phyloP scores from a whole-genome alignment of 1,284 basidiomycete genomes.

The Melampsora americana region DNA sequence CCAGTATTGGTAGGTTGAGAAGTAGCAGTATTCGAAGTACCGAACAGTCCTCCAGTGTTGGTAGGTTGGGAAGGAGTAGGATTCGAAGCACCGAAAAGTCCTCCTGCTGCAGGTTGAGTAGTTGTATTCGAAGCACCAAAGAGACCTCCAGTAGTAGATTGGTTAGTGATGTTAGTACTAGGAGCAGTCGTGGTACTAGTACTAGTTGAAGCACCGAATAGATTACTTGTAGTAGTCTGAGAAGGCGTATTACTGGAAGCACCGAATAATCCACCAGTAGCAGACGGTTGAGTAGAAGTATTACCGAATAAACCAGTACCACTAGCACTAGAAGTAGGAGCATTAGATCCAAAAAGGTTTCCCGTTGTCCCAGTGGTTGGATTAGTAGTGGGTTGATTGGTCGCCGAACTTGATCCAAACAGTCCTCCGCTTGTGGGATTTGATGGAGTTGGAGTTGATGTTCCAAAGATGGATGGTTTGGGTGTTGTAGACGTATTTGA shows the following conservation, averaged over 20 bases:
- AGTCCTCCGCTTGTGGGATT: neutral
- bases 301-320: constrained; percentile 53
- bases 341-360: neutral
- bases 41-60: constrained; percentile 41
- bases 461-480: neutral
- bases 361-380: neutral
- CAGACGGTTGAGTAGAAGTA: constrained; percentile 32
- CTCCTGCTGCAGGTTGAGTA: constrained; percentile 37
- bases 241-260: constrained; percentile 46
- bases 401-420: neutral
- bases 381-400: no score
- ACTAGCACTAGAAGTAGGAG: constrained; percentile 21
- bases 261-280: constrained; percentile 52
- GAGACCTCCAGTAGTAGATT: constrained; percentile 45
- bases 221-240: constrained; percentile 40
- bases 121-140: constrained; percentile 7
- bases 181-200: constrained; percentile 46
- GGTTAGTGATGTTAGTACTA: constrained; percentile 44
- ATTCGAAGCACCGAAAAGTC: constrained; percentile 4
- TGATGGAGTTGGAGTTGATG: neutral
- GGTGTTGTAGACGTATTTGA: neutral
- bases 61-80: constrained; percentile 47
- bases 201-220: constrained; percentile 18
- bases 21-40: neutral
- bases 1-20: constrained; percentile 15